A percentile compares a stretch with the other conserved stretches of the same genome.
Evolutionary conservation across 345 rosid genomes (phyloP).

Genomic region (Capsella bursapastoris): DNA sequence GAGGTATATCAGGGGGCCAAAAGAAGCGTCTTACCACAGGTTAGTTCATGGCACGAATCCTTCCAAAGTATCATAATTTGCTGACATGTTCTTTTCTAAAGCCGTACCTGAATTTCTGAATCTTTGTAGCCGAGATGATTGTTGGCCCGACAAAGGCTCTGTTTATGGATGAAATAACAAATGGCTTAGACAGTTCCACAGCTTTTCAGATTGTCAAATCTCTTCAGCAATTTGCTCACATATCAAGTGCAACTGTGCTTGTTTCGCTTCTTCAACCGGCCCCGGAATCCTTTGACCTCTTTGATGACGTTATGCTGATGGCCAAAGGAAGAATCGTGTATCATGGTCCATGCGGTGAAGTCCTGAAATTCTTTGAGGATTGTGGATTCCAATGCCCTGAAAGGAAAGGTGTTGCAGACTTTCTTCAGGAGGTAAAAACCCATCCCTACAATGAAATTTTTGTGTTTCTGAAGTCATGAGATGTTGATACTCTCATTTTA

Average conservation of each 20-base stretch:
- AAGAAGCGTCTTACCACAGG: slow-evolving; percentile 87
- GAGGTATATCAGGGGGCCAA: slow-evolving; percentile 90
- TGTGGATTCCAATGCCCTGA: slow-evolving; percentile 78
- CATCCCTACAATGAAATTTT: background rate
- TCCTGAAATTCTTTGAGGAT: slow-evolving; percentile 65
- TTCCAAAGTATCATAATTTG: slow-evolving; percentile 16
- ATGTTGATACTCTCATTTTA: slow-evolving; percentile 23
- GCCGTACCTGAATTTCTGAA: background rate
- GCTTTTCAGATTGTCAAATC: slow-evolving; percentile 80
- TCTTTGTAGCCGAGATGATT: slow-evolving; percentile 66
- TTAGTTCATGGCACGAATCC: slow-evolving; percentile 22
- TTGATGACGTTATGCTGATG: slow-evolving; percentile 73
- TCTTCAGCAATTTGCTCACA: slow-evolving; percentile 64
- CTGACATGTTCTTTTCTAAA: slow-evolving; percentile 23
- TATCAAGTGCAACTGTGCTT: slow-evolving; percentile 60
- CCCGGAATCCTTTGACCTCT: slow-evolving; percentile 75
- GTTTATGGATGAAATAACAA: slow-evolving; percentile 80
- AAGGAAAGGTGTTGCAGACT: slow-evolving; percentile 85
- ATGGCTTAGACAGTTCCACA: slow-evolving; percentile 86
- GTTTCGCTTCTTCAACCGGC: slow-evolving; percentile 89
- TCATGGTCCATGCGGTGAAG: slow-evolving; percentile 73
- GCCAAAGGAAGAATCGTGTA: slow-evolving; percentile 79
- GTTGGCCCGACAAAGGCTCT: slow-evolving; percentile 66
- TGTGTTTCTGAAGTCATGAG: slow-evolving; percentile 11
- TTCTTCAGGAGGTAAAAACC: slow-evolving; percentile 70